Evolutionary conservation across 2,329 filamentous ascomycete genomes (phyloP), one percentile per base, ranked within the genome.

Genomic region (Alternaria sp.): DNA sequence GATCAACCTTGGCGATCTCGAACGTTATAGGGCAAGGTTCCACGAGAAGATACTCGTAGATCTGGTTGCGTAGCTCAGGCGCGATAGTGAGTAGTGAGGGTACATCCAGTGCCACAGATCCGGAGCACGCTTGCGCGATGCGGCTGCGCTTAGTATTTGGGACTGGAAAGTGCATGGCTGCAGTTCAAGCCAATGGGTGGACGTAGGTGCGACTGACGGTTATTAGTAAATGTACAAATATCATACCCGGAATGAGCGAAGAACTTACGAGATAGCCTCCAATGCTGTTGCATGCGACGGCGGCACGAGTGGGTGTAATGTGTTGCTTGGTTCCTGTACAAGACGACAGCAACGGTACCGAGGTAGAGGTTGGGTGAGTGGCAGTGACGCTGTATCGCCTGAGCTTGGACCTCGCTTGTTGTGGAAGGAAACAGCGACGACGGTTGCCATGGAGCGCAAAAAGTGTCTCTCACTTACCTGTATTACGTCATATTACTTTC

Each of bases 401-500:
- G 18, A 45, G 20, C 43, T 46, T 46, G 44, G 44, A 46, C 20
- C 44, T 46, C 12, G 44, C 44, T 46, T 46, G 20, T 23, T 46
- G 2, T 46, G 37, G 9, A 41, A 41, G 37, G 37, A 18, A 41
- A 41, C 9, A 41, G 15, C 33, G 33, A 37, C 33, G 33, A 37
- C 15, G 6, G 8, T 8, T 37, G 15, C 1, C 15, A 0, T 0
- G 0, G 33, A 3, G 33, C 9, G 37, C 37, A 6, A 41, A n/a
- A 11, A 1, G 1, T 9, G 37, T 41, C 37, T 41, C 37, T 41
- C 37, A 37, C 33, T 18, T 1, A 41, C 9, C 37, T 41, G 37
- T 0, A 41, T 6, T 41, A 41, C 37, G 37, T 41, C 37, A 41
- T n/a, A n/a, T n/a, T 30, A 25, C 21, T 21, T 21, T 21, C 21